A percentile compares a stretch with the other conserved stretches of the same genome.
Conservation (phyloP, 495 filamentous ascomycete species). For the Neurospora sp. region DNA sequence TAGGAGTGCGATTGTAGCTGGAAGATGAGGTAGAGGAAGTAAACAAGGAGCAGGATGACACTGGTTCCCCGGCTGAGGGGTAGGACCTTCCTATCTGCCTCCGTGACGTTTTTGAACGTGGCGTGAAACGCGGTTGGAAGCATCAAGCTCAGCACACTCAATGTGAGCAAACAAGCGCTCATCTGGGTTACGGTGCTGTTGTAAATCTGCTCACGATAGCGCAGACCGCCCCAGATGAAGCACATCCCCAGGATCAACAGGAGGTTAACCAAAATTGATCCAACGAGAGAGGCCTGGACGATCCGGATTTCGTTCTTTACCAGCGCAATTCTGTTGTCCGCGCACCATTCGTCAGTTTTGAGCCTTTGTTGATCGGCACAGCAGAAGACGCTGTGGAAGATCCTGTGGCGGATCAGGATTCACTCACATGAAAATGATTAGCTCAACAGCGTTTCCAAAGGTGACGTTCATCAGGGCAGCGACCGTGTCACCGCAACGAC, state of each 20-base stretch:
- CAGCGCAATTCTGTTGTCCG: slow-evolving; percentile 11
- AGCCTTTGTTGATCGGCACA: slow-evolving; percentile 5
- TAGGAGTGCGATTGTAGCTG: slow-evolving; percentile 86
- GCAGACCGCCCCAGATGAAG: slow-evolving; percentile 73
- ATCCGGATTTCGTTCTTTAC: slow-evolving; percentile 69
- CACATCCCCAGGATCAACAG: slow-evolving; percentile 84
- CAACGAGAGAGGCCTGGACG: slow-evolving; percentile 76
- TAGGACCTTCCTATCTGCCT: slow-evolving; percentile 57
- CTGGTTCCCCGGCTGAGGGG: slow-evolving; percentile 82
- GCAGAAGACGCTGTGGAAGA: not conserved
- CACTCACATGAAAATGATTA: slow-evolving; percentile 60
- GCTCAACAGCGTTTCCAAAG: slow-evolving; percentile 82
- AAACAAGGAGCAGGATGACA: slow-evolving; percentile 71
- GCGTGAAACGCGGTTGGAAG: slow-evolving; percentile 72
- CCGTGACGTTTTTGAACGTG: slow-evolving; percentile 49
- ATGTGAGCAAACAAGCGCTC: slow-evolving; percentile 80
- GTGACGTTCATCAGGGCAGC: slow-evolving; percentile 79
- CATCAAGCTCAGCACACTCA: slow-evolving; percentile 70
- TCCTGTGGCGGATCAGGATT: not conserved
- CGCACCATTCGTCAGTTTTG: slow-evolving; percentile 3
- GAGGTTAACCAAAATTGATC: slow-evolving; percentile 81
- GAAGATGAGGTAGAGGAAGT: slow-evolving; percentile 74
- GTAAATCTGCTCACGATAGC: slow-evolving; percentile 84
- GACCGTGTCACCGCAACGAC: slow-evolving; percentile 66
- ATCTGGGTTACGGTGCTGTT: slow-evolving; percentile 89